These are phyloP conservation scores for Alternaria sp. DNA, from an alignment of 2,329 filamentous ascomycete species.

Conservation along the genomic window DNA sequence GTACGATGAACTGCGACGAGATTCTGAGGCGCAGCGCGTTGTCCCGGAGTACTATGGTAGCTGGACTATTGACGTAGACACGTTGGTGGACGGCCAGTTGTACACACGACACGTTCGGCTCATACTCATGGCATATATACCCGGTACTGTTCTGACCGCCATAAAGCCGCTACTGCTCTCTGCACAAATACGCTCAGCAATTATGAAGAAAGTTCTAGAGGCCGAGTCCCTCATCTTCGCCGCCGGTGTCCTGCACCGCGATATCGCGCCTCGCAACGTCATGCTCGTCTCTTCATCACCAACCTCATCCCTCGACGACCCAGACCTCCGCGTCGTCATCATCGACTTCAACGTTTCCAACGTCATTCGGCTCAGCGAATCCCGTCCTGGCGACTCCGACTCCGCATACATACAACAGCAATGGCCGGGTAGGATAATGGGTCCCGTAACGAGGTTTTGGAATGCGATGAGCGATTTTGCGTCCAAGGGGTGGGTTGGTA, in stretches of 20 bases:
- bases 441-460: background rate
- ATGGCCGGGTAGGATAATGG: background rate
- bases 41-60: conserved; percentile 1
- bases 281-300: background rate
- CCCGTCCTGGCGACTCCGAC: background rate
- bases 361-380: background rate
- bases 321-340: background rate
- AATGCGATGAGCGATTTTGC: conserved; percentile 1
- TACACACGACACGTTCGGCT: conserved; percentile 4
- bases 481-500: background rate
- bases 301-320: background rate
- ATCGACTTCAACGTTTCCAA: conserved; percentile 7
- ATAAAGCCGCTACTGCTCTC: background rate
- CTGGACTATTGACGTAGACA: conserved; percentile 2
- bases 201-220: background rate
- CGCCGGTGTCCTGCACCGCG: conserved; percentile 5
- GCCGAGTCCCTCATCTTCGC: conserved; percentile 5
- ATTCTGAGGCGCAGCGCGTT: background rate
- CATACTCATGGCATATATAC: conserved; percentile 2
- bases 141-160: background rate
- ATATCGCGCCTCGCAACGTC: conserved; percentile 14
- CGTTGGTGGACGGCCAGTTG: background rate
- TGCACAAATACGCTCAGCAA: background rate
- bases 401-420: background rate
- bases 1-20: background rate